Conservation (phyloP, 1,284 basidiomycete genomes). For the Leccinum fuscescens region DNA sequence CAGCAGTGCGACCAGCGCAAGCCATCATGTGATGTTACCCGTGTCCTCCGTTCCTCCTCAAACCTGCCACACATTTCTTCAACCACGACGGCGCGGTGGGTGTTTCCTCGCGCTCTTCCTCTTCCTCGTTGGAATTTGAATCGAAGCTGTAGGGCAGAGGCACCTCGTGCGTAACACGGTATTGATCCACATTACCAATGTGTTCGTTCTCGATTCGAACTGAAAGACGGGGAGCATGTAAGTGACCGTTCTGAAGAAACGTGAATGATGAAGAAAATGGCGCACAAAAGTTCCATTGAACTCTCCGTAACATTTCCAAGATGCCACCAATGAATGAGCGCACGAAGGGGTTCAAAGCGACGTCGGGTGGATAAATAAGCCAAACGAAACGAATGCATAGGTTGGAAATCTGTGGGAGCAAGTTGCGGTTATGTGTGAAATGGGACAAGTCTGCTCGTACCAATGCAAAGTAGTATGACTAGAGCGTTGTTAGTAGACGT, state of each 20-base stretch:
- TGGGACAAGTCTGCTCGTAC: constrained; percentile 37
- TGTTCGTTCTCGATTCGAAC: constrained; percentile 87
- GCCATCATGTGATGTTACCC: constrained; percentile 1
- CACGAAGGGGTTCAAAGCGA: constrained; percentile 50
- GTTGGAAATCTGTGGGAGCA: constrained; percentile 60
- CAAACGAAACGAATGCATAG: constrained; percentile 77
- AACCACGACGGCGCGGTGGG: background rate
- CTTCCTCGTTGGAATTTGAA: constrained; percentile 18
- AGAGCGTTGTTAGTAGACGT: background rate
- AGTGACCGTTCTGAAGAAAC: background rate
- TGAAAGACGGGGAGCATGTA: constrained; percentile 24
- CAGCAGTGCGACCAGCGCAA: background rate
- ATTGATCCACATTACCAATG: constrained; percentile 81
- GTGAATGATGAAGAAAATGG: constrained; percentile 1
- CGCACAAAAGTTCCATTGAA: constrained; percentile 93
- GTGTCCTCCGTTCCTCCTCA: constrained; percentile 3
- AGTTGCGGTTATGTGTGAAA: background rate
- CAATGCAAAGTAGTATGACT: constrained; percentile 79
- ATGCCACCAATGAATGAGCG: constrained; percentile 73
- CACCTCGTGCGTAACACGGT: constrained; percentile 77
- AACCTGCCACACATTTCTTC: background rate
- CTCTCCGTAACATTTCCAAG: constrained; percentile 80
- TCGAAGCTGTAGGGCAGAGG: constrained; percentile 72
- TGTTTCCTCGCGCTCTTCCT: constrained; percentile 11
- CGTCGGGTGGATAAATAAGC: constrained; percentile 73